Evolutionary conservation across 805 yeast species (phyloP).

Genomic region (Diddensiella transvaalensis): DNA sequence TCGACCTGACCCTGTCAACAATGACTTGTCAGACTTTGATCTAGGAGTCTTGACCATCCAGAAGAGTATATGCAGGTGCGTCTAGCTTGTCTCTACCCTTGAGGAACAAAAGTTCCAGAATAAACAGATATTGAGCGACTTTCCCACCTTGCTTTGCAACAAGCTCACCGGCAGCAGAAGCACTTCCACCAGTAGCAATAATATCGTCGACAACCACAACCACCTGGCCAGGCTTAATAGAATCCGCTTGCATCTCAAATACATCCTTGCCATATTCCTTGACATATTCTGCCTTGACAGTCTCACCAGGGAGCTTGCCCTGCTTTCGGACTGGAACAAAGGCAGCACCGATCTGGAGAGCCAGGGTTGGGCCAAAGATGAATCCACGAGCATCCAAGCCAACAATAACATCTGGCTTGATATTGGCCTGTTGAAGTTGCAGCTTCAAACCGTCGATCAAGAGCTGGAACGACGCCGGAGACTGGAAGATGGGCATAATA

Average conservation of each 20-base stretch:
- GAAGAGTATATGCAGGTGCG: slow-evolving; percentile 85
- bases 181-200: slow-evolving; percentile 98
- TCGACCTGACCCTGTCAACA: too few species aligned
- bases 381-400: slow-evolving; percentile 98
- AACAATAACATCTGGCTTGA: slow-evolving; percentile 79
- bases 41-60: slow-evolving; percentile 60
- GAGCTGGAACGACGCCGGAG: slow-evolving; percentile 76
- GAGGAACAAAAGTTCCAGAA: slow-evolving; percentile 92
- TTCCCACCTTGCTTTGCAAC: slow-evolving; percentile 64
- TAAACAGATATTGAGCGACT: slow-evolving; percentile 76
- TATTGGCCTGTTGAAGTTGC: slow-evolving; percentile 56
- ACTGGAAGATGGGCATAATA: slow-evolving; percentile 87
- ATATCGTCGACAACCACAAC: slow-evolving; percentile 93
- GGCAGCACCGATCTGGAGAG: slow-evolving; percentile 82
- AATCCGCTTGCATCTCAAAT: slow-evolving; percentile 82
- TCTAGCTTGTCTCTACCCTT: slow-evolving; percentile 85
- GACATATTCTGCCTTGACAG: slow-evolving; percentile 63
- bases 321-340: slow-evolving; percentile 94
- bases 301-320: slow-evolving; percentile 91
- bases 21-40: too few species aligned
- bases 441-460: slow-evolving; percentile 74
- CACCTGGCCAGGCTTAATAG: slow-evolving; percentile 74
- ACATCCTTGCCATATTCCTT: slow-evolving; percentile 92
- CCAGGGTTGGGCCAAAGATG: slow-evolving; percentile 92
- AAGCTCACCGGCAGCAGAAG: slow-evolving; percentile 87